Base-by-base conservation (phyloP, 2,329 filamentous ascomycete genomes). In the Cercospora citrullina region DNA sequence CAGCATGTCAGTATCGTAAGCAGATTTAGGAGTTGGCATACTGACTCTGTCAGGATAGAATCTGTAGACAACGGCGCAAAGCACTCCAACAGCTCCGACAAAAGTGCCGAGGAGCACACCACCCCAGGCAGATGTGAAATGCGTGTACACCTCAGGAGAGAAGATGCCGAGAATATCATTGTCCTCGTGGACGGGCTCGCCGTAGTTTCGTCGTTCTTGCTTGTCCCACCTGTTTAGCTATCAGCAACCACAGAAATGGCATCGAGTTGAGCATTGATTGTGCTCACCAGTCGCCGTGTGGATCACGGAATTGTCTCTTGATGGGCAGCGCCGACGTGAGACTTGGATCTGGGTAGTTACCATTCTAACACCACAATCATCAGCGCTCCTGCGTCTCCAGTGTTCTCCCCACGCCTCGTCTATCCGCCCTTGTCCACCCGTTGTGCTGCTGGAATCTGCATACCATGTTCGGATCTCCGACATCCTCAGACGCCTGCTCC, bases 101-200 rank as follows among this genome's bases (percentile, higher is more conserved):
- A 84, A 84, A 23, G 78, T 78, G 65, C 81, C 81, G 71, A 83
- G 64, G 63, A 84, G 73, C 10, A 97, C 88, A 33, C 87, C 82
- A 68, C 89, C 92, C 80, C 90, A 93, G 71, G 87, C 87, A 16
- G 94, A 84, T 60, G 87, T 90, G 77, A 88, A 87, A 85, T 95
- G 94, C 65, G 89, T 95, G 84, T 99, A 98, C 76, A 94, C 90
- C 80, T 95, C 89, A 2, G 93, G 89, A 61, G 92, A 91, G 82
- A 99, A 94, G 72, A 97, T 90, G 75, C 93, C 94, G 67, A 98
- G 85, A 67, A 93, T 86, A 80, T 99, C 96, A 81, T 97, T 91
- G 81, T 99, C 95, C 82, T 99, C 96, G 81, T 99, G 94, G 63
- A 96, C 89, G 12, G 94, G 92, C 82, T 99, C 96, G 81, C 94